Evolutionary conservation across 2,329 filamentous ascomycete species (phyloP), one percentile per base, ranked within the genome.

Genomic region (Chaetomium sp.): DNA sequence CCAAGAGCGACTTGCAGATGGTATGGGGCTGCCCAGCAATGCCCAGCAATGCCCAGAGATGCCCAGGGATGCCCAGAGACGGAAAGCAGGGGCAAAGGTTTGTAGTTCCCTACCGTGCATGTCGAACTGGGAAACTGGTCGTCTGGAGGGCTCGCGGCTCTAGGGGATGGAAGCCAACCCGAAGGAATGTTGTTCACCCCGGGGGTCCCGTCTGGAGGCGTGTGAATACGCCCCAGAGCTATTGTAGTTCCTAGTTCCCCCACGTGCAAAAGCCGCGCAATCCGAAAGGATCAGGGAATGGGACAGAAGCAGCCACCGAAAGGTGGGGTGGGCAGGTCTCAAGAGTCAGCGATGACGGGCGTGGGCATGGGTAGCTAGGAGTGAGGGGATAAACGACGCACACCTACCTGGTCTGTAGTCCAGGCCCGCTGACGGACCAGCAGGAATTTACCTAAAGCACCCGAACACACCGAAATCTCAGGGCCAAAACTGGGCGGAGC

Each of bases 271-370:
- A 9, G 4, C 35, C 29, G 13, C 9, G 56, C 47, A 10, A n/a
- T 54, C 13, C 19, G 33, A 58, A 31, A 16, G 49, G 61, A 16
- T 29, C 56, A 55, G 47, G n/a, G 19, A 38, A 55, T n/a, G 51
- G 51, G 51, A 51, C 45, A 38, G 45, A 49, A 59, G 54, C 49
- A 56, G 56, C 55, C 47, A 58, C 47, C 55, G 60, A 59, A 25
- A n/a, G 61, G 61, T 59, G 61, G 61, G 56, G 16, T 21, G 55
- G 27, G 27, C 19, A 35, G 16, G 45, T 54, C 33, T 38, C 33
- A 45, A 27, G 35, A 2, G 38, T 35, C 16, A 19, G 54, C 53
- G 4, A 33, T 47, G 47, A 33, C 49, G 49, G 35, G 21, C 50
- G 59, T 42, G 31, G 54, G 29, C 25, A 61, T 33, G 47, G 59